Evolutionary conservation across 106 monocot species (phyloP), one percentile per base, ranked within the genome.

Genomic region (Dendrobium nobile): DNA sequence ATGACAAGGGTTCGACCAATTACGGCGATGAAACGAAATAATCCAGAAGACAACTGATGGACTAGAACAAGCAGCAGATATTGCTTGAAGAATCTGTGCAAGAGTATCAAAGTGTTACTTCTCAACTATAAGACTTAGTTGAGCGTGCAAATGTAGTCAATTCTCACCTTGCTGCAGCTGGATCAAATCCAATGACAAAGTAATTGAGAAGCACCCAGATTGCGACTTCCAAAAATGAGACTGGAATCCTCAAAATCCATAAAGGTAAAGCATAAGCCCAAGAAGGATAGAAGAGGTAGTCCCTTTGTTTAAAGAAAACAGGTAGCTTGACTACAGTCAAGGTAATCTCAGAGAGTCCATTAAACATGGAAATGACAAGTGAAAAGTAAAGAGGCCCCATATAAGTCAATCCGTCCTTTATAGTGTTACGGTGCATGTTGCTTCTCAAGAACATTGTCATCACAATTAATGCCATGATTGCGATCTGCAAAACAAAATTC

Each of bases 11-110:
- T 80, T 61, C 88, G 73, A 8, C 86, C 86, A 7, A 86, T 2
- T 22, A 80, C 83, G 26, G 86, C 86, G 40, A 89, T 68, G 31
- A 86, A 75, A 7, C 86, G 82, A 78, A 89, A 89, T 17, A 89
- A 51, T 61, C 61, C 86, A 68, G 89, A 79, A 8, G 89, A 84
- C 86, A 86, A 84, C 41, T 89, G 89, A 73, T 86, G 84, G 4
- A 84, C 77, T 20, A 84, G 27, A n/a, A 89, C 40, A 9, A 89
- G 79, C 13, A 89, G 51, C 11, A 89, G 72, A 77, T 86, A 88
- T 28, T 86, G 85, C 75, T 78, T 80, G 41, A 87, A 81, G 18
- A 87, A 77, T 64, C 84, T 83, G 79, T 45, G 33, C 28, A 41
- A 41, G 33, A 44, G 68, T 13, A 47, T 54, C 11, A 67, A 51